phyloP scores from a whole-genome alignment of 176 grass and related monocot species.

The Oryza longistaminata region DNA sequence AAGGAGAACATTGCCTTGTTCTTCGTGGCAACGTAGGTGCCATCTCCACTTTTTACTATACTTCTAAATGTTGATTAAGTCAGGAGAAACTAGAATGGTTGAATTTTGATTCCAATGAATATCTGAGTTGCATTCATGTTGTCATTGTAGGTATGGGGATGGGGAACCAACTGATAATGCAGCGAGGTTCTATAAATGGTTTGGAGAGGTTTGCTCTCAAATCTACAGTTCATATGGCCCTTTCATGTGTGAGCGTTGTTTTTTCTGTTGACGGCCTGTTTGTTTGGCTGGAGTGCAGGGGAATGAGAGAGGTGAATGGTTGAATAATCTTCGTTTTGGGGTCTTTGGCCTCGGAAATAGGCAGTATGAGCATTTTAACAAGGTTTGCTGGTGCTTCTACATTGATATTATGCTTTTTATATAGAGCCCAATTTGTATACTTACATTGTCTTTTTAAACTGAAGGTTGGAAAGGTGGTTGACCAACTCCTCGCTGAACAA shows the following conservation, averaged over 20 bases:
- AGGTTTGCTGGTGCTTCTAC: constrained; percentile 51
- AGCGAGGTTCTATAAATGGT: constrained; percentile 83
- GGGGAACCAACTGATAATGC: constrained; percentile 94
- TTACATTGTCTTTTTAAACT: constrained; percentile 1
- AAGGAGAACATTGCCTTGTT: constrained; percentile 81
- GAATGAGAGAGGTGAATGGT: constrained; percentile 61
- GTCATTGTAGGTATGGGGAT: constrained; percentile 66
- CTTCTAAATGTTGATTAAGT: background rate
- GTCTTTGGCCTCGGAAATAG: constrained; percentile 85
- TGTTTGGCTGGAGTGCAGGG: constrained; percentile 31
- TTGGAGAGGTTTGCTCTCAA: constrained; percentile 47
- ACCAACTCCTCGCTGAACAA: constrained; percentile 75
- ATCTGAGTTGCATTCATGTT: background rate
- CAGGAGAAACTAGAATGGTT: background rate
- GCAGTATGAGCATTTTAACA: constrained; percentile 96
- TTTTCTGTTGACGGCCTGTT: background rate
- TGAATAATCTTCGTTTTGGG: constrained; percentile 58
- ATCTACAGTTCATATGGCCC: background rate
- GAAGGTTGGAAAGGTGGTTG: constrained; percentile 78
- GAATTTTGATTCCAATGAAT: background rate
- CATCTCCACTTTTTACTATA: background rate
- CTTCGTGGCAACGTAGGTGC: constrained; percentile 85
- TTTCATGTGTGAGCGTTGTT: background rate
- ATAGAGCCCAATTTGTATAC: background rate
- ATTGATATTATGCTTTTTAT: background rate